Evolutionary conservation across 1,284 basidiomycete genomes (phyloP).

Genomic region (Leccinum insolens): DNA sequence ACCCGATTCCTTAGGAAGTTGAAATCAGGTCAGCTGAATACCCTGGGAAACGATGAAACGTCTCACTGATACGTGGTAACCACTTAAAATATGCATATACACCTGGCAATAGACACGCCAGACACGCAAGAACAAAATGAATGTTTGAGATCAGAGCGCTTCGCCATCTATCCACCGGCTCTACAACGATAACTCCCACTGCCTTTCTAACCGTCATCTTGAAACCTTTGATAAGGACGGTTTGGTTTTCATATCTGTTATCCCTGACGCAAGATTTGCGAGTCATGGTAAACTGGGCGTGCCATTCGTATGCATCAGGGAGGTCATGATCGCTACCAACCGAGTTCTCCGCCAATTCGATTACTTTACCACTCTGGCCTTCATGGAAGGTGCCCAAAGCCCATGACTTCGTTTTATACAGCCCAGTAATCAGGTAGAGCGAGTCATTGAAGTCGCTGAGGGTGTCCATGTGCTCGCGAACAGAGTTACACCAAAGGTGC

Average conservation of each 20-base stretch:
- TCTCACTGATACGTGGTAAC: background rate
- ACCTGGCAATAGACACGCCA: background rate
- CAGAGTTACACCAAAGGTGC: slow-evolving; percentile 4
- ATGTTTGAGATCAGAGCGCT: background rate
- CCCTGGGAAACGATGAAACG: background rate
- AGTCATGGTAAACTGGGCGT: background rate
- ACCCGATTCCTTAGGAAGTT: no score
- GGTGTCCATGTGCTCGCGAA: background rate
- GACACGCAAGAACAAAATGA: background rate
- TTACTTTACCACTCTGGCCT: background rate
- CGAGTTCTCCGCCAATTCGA: no score
- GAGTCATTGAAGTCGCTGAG: background rate
- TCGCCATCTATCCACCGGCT: background rate
- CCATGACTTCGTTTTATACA: slow-evolving; percentile 9
- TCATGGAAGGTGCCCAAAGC: slow-evolving; percentile 9
- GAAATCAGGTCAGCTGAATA: background rate
- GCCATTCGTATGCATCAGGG: background rate
- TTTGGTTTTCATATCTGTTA: background rate
- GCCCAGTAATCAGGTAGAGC: slow-evolving; percentile 14
- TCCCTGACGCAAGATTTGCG: background rate
- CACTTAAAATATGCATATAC: background rate
- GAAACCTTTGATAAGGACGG: background rate
- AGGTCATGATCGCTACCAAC: background rate
- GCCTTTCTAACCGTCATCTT: background rate
- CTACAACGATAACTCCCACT: background rate